Evolutionary conservation across 2,329 filamentous ascomycete species (phyloP), one percentile per base, ranked within the genome.

Genomic region (Clarireedia monteithiana): DNA sequence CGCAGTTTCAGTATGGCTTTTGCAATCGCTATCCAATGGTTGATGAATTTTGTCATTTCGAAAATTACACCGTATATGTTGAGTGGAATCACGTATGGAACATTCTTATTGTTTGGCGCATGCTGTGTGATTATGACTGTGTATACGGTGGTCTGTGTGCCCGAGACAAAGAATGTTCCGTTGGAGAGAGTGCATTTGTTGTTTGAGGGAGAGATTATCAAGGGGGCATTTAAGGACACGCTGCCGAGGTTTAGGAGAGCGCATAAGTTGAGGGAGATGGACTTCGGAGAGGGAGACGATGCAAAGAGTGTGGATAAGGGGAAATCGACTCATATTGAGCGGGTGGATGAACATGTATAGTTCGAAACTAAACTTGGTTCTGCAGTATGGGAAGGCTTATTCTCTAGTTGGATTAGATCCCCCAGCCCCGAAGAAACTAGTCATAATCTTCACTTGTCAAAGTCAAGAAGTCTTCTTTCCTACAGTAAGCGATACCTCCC

Each of bases 11-110:
- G 76, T 7, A 73, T 77, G 30, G 78, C 83, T 3, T 75, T 88
- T 42, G 84, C 78, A 0, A 83, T 85, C 0, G 82, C 80, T 1
- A 85, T 81, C 0, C 83, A 88, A 65, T 86, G 84, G 84, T 70
- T 88, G 1, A 88, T 88, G 71, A 88, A 89, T 66, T 86, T 88
- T 60, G 77, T 87, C 24, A 80, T 88, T 55, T 83, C 85, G 1
- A 73, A 62, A 5, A 62, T 64, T 12, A 64, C 62, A 1, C 59
- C 60, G 1, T 59, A 56, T 7, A 60, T 64, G 60, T 55, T 66
- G 27, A 62, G 57, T n/a, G 53, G 54, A 6, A 66, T 66, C 44
- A 58, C 56, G 0, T 66, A 59, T 38, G 63, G 64, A 5, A 60
- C 60, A 0, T 66, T 64, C 47, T 52, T 67, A 9, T 59, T 67